Conservation (phyloP, 805 yeast genomes). For the Yarrowia deformans region DNA sequence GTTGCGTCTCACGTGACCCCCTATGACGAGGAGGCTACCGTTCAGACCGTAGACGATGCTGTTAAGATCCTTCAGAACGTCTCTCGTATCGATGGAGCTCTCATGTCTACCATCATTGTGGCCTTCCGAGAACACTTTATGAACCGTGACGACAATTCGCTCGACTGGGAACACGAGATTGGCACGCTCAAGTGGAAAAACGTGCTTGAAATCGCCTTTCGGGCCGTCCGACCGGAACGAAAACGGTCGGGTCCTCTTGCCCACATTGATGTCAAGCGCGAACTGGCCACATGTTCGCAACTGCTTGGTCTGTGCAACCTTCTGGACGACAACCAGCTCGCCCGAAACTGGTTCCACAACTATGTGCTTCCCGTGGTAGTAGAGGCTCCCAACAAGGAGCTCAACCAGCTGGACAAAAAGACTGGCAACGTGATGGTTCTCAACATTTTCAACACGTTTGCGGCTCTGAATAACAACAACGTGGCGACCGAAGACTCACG, state of each 20-base stretch:
- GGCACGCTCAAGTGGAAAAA: slow-evolving; percentile 21
- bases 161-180: slow-evolving; percentile 2
- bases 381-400: slow-evolving; percentile 3
- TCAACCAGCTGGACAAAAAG: slow-evolving; percentile 3
- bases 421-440: background rate
- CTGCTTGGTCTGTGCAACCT: background rate
- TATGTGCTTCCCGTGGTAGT: slow-evolving; percentile 17
- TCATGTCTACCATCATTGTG: slow-evolving; percentile 5
- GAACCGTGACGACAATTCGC: background rate
- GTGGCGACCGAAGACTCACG: slow-evolving; percentile 13
- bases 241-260: background rate
- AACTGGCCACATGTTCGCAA: slow-evolving; percentile 1
- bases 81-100: slow-evolving; percentile 1
- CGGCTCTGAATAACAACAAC: slow-evolving; percentile 1
- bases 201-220: slow-evolving; percentile 7
- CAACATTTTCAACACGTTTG: slow-evolving; percentile 14
- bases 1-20: background rate
- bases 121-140: slow-evolving; percentile 7
- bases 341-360: slow-evolving; percentile 32
- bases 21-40: background rate
- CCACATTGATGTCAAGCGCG: slow-evolving; percentile 8
- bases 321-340: slow-evolving; percentile 2
- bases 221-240: slow-evolving; percentile 19
- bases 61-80: background rate
- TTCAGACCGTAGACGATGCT: slow-evolving; percentile 9